These are phyloP conservation scores for Podospora conica DNA, from an alignment of 495 filamentous ascomycete genomes.

Conservation along the genomic window DNA sequence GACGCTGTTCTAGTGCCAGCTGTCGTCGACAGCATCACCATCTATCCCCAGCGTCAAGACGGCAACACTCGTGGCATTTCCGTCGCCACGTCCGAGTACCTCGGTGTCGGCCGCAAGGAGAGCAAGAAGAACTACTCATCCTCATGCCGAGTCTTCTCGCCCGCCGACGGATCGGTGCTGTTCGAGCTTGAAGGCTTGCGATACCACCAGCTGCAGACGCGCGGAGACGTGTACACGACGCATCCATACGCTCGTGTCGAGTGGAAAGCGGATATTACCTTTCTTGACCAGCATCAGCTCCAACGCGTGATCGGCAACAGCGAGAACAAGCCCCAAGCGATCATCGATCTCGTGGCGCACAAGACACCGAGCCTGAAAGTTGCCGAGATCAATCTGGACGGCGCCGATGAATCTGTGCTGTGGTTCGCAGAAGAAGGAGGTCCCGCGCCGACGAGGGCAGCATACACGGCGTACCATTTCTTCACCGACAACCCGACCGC, in stretches of 20 bases:
- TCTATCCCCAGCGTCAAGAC: slow-evolving; percentile 4
- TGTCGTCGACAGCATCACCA: neutral
- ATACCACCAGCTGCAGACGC: neutral
- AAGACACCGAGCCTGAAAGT: slow-evolving; percentile 25
- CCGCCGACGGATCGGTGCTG: neutral
- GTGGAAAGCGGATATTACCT: slow-evolving; percentile 29
- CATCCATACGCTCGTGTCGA: neutral
- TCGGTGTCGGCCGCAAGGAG: neutral
- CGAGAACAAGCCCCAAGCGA: neutral
- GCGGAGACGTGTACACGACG: neutral
- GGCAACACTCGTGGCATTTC: neutral
- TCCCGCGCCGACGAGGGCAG: neutral
- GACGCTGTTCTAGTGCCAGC: slow-evolving; percentile 2
- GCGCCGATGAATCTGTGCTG: slow-evolving; percentile 6
- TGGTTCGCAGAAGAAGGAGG: neutral
- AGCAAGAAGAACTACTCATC: neutral
- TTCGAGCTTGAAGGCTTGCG: neutral
- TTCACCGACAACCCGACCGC: neutral
- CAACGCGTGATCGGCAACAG: neutral
- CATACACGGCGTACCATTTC: neutral
- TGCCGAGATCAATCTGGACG: slow-evolving; percentile 21
- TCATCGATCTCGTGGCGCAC: slow-evolving; percentile 26
- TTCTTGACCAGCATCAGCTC: slow-evolving; percentile 14
- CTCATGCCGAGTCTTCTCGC: neutral
- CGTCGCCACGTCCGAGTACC: neutral